Percentiles rank a stretch among this genome's conserved stretches.
Evolutionary conservation across 495 filamentous ascomycete species (phyloP).

Genomic region (Penicillium subrubescens): DNA sequence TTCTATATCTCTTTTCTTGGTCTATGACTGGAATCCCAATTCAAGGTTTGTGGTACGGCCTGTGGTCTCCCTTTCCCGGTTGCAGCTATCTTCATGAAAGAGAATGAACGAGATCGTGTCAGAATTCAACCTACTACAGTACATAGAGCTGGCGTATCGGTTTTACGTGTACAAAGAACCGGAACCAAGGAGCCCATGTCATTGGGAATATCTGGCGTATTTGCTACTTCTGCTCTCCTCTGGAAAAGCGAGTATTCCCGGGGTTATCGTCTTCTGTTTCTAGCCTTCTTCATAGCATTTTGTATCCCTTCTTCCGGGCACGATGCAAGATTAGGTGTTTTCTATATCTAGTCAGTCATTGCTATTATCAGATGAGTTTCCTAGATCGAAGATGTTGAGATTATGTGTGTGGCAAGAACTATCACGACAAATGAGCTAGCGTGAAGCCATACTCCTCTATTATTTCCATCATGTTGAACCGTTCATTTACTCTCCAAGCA

Average conservation of each 20-base stretch:
- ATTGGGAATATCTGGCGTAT: slow-evolving; percentile 19
- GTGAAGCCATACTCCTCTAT: no score
- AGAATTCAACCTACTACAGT: neutral
- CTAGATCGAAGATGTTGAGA: no score
- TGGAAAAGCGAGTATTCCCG: neutral
- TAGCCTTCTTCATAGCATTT: slow-evolving; percentile 5
- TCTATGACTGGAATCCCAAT: neutral
- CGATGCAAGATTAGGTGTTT: slow-evolving; percentile 19
- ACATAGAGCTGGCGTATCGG: neutral
- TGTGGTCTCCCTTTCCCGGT: neutral
- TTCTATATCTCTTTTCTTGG: neutral
- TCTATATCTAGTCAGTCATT: neutral
- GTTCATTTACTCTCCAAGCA: neutral
- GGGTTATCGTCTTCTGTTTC: neutral
- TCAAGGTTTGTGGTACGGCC: neutral
- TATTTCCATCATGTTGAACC: no score
- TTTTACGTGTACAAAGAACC: neutral
- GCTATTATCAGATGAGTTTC: no score
- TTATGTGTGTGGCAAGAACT: no score
- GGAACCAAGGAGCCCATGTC: neutral
- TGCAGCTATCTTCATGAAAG: neutral
- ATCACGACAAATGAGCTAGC: no score
- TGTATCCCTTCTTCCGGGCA: slow-evolving; percentile 3
- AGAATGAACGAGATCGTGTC: slow-evolving; percentile 1
- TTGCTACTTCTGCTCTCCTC: neutral